Evolutionary conservation across 2,329 filamentous ascomycete species (phyloP).

Genomic region (Trichoderma oligosporum): DNA sequence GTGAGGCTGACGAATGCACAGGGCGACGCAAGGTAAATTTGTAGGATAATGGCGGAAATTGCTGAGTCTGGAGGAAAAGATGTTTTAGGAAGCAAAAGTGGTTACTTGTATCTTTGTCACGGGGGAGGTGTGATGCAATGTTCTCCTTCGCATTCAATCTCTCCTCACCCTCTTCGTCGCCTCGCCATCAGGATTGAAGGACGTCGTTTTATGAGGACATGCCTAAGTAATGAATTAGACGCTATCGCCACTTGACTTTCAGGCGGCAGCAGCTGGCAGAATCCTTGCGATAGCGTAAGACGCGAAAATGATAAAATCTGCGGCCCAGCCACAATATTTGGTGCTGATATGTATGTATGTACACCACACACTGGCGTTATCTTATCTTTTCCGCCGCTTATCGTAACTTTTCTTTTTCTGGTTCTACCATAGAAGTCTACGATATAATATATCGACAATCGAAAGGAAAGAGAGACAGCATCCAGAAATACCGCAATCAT

Average conservation of each 20-base stretch:
- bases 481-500: constrained; percentile 49
- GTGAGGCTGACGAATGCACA: background rate
- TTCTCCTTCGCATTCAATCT: constrained; percentile 16
- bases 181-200: constrained; percentile 13
- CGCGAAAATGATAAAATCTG: background rate
- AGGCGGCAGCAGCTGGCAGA: constrained; percentile 20
- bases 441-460: background rate
- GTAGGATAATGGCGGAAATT: background rate
- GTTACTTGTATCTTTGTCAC: constrained; percentile 1
- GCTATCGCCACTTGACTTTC: constrained; percentile 4
- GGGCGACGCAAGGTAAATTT: background rate
- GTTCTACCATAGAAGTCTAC: background rate
- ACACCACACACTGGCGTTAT: background rate
- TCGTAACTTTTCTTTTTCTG: constrained; percentile 28
- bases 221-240: background rate
- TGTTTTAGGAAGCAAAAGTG: background rate
- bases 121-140: background rate
- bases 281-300: background rate
- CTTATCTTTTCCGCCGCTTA: constrained; percentile 15
- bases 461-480: background rate
- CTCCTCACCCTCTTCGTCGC: constrained; percentile 16
- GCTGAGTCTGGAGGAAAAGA: background rate
- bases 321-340: constrained; percentile 1
- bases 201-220: constrained; percentile 8
- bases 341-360: background rate